These are phyloP conservation scores for Phtheirospermum japonicum DNA, from an alignment of 257 asterid genomes.

Conservation along the genomic window DNA sequence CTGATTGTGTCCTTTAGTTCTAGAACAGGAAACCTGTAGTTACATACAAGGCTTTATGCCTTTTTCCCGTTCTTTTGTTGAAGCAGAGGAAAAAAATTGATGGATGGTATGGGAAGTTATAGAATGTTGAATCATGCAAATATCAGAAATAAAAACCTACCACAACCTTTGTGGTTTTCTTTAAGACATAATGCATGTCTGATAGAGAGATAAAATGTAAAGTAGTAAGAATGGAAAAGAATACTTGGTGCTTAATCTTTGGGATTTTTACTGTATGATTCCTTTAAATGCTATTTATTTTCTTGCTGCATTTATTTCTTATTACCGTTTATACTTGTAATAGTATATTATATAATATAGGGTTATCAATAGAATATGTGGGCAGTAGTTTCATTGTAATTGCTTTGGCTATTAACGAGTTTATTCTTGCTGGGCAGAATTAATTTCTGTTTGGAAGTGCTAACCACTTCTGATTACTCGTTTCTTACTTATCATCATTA, in stretches of 20 bases:
- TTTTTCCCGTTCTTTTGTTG: not conserved
- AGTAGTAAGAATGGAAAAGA: not conserved
- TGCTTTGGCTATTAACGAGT: not conserved
- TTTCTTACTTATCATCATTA: too few species aligned
- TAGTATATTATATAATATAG: too few species aligned
- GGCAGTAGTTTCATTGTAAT: not conserved
- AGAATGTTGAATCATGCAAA: slow-evolving; percentile 1
- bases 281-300: not conserved
- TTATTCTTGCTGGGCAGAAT: not conserved
- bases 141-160: slow-evolving; percentile 1
- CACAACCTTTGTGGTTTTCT: slow-evolving; percentile 6
- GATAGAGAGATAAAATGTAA: too few species aligned
- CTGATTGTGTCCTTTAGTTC: not conserved
- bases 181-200: not conserved
- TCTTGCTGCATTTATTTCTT: not conserved
- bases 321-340: not conserved
- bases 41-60: not conserved
- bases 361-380: not conserved
- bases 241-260: not conserved
- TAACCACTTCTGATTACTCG: not conserved
- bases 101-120: slow-evolving; percentile 6
- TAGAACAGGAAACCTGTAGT: not conserved
- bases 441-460: too few species aligned
- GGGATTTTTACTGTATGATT: not conserved
- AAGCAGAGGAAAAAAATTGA: slow-evolving; percentile 6